Evolutionary conservation across 179 eudicot genomes (phyloP), one percentile per base, ranked within the genome.

Genomic region (Spinacia oleracea): DNA sequence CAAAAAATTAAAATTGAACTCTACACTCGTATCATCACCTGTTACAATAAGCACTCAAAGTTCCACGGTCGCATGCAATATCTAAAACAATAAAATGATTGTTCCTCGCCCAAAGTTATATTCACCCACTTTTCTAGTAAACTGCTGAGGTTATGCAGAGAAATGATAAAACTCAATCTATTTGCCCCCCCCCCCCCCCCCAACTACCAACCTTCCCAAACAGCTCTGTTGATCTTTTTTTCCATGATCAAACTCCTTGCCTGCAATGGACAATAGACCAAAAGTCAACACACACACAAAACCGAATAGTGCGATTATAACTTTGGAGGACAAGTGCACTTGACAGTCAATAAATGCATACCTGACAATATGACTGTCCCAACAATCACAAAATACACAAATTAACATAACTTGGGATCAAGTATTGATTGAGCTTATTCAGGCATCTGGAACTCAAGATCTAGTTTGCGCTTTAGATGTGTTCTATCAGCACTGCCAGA

Each of bases 381-480:
- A 75, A 56, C 43, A 72, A 48, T 76, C 59, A 72, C 65, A 20
- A 45, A 55, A 23, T 34, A 55, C 46, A 65, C 64, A 65, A 73
- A 64, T 25, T 21, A 38, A 51, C 43, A 75, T 32, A 60, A 50
- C 56, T 42, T 29, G 58, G 64, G 40, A 32, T 34, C 79, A 15
- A 70, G 70, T 27, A 58, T 46, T 32, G 45, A 58, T 46, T 32
- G 45, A 38, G 68, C 72, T 93, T 90, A 91, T 85, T 93, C 98
- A 14, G 93, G 97, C 55, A 77, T 84, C 86, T 89, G 95, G 79
- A 93, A 96, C 74, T 96, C 99, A 66, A 96, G 96, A 85, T 96
- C 98, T 72, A 96, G 77, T 85, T 96, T 96, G 71, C 98, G 91
- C 89, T 96, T 96, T 46, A 96, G 87, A 87, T 92, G 97, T 48